Conservation (phyloP, 768 basidiomycete genomes). For the Lactifluus rugatus region DNA sequence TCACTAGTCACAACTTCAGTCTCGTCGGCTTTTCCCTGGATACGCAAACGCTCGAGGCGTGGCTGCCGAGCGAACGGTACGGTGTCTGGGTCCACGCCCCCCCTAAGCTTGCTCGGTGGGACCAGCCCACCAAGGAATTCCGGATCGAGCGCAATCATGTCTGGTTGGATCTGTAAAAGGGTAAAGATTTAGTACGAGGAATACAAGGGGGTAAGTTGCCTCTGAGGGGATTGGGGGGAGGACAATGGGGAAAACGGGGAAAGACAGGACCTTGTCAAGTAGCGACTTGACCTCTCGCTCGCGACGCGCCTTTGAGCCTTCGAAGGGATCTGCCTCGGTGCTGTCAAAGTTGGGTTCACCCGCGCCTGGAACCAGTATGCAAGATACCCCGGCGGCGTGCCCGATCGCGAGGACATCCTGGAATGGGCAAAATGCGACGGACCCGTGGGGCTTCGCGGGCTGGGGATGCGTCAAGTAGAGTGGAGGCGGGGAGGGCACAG, state of each 20-base stretch:
- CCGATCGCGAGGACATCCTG: slow-evolving; percentile 78
- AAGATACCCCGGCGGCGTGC: slow-evolving; percentile 70
- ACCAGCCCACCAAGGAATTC: slow-evolving; percentile 66
- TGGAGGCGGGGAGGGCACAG: slow-evolving; percentile 49
- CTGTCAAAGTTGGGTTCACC: slow-evolving; percentile 96
- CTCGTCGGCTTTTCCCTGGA: slow-evolving; percentile 65
- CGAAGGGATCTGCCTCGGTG: slow-evolving; percentile 89
- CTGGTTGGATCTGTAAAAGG: slow-evolving; percentile 67
- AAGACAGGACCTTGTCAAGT: slow-evolving; percentile 58
- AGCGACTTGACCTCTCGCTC: slow-evolving; percentile 88
- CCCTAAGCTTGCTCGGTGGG: slow-evolving; percentile 50
- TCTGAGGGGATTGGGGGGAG: slow-evolving; percentile 1
- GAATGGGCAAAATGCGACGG: slow-evolving; percentile 79
- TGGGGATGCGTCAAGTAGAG: slow-evolving; percentile 86
- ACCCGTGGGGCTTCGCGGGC: slow-evolving; percentile 65
- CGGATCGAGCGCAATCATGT: slow-evolving; percentile 80
- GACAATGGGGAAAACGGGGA: not conserved
- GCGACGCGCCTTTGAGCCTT: slow-evolving; percentile 66
- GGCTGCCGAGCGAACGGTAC: slow-evolving; percentile 64
- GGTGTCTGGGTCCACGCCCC: slow-evolving; percentile 33
- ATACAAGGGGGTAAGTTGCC: not conserved
- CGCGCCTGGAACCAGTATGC: slow-evolving; percentile 80
- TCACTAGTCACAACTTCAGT: slow-evolving; percentile 36
- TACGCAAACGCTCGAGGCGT: slow-evolving; percentile 66
- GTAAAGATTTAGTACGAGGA: not conserved